phyloP scores from a whole-genome alignment of 192 early-diverging fungal genomes.

The Entomortierella parvispora region DNA sequence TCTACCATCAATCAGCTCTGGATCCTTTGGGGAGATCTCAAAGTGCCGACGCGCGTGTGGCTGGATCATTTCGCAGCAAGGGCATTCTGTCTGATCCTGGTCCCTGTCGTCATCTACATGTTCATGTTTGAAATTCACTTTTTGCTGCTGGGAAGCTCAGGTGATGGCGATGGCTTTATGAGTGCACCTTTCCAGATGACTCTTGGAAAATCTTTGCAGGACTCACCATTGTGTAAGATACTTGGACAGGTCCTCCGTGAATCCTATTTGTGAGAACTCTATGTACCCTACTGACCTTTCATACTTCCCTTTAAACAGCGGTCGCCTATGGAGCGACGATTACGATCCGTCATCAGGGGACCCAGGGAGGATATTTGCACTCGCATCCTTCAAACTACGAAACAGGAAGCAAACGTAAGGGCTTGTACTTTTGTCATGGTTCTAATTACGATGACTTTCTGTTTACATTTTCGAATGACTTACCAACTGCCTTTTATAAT shows the following conservation, averaged over 20 bases:
- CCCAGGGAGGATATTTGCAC: conserved; percentile 81
- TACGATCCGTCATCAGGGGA: conserved; percentile 73
- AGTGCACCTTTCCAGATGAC: conserved; percentile 88
- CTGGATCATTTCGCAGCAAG: conserved; percentile 84
- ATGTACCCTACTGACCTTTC: conserved; percentile 18
- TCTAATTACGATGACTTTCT: too few species aligned
- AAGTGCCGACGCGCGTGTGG: conserved; percentile 60
- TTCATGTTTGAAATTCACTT: conserved; percentile 94
- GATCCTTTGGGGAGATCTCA: conserved; percentile 80
- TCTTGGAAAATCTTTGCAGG: conserved; percentile 71
- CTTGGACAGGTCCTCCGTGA: neutral
- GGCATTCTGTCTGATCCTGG: conserved; percentile 82
- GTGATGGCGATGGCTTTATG: conserved; percentile 94
- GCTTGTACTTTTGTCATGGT: neutral
- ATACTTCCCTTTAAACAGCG: conserved; percentile 46
- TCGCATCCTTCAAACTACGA: conserved; percentile 74
- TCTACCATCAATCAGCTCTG: conserved; percentile 89
- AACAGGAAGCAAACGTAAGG: conserved; percentile 36
- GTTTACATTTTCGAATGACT: neutral
- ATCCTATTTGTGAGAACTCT: neutral
- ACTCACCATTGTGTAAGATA: conserved; percentile 48
- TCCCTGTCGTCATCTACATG: conserved; percentile 85
- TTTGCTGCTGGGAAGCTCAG: conserved; percentile 72
- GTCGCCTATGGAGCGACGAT: conserved; percentile 71
- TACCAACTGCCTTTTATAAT: neutral